These are phyloP conservation scores for Phialophora tarda DNA, from an alignment of 2,329 filamentous ascomycete genomes.

Conservation along the genomic window DNA sequence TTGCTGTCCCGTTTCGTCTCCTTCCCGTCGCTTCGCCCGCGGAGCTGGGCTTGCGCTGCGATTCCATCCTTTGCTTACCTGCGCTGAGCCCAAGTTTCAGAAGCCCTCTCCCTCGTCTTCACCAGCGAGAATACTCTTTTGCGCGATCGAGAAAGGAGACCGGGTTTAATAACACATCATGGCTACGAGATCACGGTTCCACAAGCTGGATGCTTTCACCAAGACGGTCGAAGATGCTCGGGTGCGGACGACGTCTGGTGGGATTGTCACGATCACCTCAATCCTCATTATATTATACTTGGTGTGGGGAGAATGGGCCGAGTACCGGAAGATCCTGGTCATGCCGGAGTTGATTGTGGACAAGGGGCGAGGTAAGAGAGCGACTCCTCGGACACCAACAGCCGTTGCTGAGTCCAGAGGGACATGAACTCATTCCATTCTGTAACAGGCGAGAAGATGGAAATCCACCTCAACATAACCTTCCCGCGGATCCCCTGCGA, in stretches of 20 bases:
- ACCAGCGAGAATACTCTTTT: neutral
- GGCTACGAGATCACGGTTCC: constrained; percentile 92
- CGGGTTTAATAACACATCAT: constrained; percentile 57
- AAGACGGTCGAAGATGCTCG: constrained; percentile 99
- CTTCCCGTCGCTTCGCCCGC: neutral
- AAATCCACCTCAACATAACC: constrained; percentile 96
- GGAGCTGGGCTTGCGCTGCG: neutral
- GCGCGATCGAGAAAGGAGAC: neutral
- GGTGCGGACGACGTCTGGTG: constrained; percentile 92
- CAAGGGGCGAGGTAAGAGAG: constrained; percentile 78
- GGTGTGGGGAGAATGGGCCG: constrained; percentile 92
- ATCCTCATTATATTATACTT: constrained; percentile 87
- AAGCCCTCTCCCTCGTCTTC: neutral
- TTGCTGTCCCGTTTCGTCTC: neutral
- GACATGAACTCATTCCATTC: neutral
- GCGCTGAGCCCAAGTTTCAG: neutral
- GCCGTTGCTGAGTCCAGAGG: neutral
- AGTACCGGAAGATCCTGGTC: constrained; percentile 84
- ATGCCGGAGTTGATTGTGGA: constrained; percentile 94
- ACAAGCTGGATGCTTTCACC: constrained; percentile 95
- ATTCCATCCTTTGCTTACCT: neutral
- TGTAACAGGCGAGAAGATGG: constrained; percentile 86
- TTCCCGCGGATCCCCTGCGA: constrained; percentile 95
- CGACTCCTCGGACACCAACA: neutral
- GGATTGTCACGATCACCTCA: constrained; percentile 90